phyloP scores from a whole-genome alignment of 371 early-diverging fungal species.

The Cokeromyces recurvatus region DNA sequence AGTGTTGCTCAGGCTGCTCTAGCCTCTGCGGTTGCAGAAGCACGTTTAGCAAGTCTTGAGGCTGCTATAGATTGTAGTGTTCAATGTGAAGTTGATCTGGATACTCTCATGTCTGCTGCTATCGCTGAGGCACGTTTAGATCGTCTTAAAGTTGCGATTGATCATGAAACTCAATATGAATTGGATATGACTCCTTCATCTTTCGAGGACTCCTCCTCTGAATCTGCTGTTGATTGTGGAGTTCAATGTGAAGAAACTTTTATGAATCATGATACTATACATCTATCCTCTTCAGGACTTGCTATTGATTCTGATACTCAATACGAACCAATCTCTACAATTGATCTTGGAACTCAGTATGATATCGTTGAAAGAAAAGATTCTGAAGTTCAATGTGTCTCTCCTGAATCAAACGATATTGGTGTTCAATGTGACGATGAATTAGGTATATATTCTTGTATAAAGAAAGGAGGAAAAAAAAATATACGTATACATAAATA shows the following conservation, averaged over 20 bases:
- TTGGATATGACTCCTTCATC: too few relatives aligned
- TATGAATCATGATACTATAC: too few relatives aligned
- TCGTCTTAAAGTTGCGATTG: neutral
- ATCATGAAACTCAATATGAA: too few relatives aligned
- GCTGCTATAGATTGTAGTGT: too few relatives aligned
- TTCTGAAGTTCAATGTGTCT: constrained; percentile 3
- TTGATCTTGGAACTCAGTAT: constrained; percentile 13
- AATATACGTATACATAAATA: too few relatives aligned
- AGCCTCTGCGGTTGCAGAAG: constrained; percentile 10
- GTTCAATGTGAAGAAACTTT: constrained; percentile 3
- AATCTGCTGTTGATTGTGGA: neutral
- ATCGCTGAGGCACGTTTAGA: neutral
- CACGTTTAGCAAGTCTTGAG: too few relatives aligned
- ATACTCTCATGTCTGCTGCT: too few relatives aligned
- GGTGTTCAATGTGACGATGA: constrained; percentile 10
- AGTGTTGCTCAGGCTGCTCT: constrained; percentile 6
- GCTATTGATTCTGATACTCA: constrained; percentile 8
- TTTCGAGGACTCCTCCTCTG: too few relatives aligned
- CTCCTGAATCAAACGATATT: constrained; percentile 4
- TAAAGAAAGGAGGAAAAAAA: too few relatives aligned
- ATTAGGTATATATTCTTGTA: neutral
- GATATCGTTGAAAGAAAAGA: neutral
- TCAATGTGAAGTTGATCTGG: too few relatives aligned
- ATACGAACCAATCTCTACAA: neutral
- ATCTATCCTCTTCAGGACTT: too few relatives aligned